phyloP scores from a whole-genome alignment of 257 asterid species.

The Jasminum sambac region DNA sequence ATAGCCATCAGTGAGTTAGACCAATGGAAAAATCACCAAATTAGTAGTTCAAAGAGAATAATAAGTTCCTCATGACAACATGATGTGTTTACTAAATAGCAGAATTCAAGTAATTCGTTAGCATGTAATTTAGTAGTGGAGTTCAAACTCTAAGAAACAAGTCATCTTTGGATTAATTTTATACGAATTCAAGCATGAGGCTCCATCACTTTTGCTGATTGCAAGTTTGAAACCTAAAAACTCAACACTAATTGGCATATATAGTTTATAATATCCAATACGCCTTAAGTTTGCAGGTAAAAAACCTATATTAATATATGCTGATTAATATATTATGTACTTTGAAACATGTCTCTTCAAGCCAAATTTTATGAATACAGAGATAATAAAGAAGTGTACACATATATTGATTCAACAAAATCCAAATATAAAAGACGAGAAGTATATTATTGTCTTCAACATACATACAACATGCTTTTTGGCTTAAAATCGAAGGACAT shows the following conservation, averaged over 20 bases:
- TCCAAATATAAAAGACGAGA: too few species aligned
- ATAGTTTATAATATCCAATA: not conserved
- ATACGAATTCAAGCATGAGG: not conserved
- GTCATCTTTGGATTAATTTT: not conserved
- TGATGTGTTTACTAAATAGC: not conserved
- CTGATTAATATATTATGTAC: too few species aligned
- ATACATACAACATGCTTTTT: too few species aligned
- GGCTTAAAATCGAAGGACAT: too few species aligned
- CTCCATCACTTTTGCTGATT: not conserved
- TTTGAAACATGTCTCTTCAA: too few species aligned
- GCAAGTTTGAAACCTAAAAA: not conserved
- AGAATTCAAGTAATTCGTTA: not conserved
- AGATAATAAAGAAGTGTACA: too few species aligned
- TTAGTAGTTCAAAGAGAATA: not conserved
- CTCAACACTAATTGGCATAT: too few species aligned
- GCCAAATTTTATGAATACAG: too few species aligned
- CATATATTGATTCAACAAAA: too few species aligned
- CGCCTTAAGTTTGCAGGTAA: not conserved
- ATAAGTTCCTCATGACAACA: not conserved
- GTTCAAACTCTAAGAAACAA: not conserved
- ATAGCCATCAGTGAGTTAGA: too few species aligned
- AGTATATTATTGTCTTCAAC: too few species aligned
- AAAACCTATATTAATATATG: too few species aligned
- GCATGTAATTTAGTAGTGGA: not conserved
- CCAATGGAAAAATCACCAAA: not conserved